Percentiles rank a stretch among this genome's conserved stretches.
These are phyloP conservation scores for Cytospora paraplurivora DNA, from an alignment of 2,329 filamentous ascomycete genomes.

Conservation along the genomic window DNA sequence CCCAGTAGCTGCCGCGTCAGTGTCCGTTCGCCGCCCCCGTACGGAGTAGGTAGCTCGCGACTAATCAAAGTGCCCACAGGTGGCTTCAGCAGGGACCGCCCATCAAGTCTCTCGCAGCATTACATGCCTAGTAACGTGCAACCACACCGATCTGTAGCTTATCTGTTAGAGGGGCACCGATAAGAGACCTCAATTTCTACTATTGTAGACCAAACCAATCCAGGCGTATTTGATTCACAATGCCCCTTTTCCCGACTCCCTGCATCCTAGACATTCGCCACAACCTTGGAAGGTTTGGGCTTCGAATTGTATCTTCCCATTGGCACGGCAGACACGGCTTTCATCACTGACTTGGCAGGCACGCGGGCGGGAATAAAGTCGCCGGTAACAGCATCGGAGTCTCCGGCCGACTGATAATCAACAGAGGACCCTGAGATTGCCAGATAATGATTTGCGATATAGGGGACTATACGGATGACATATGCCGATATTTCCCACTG, in stretches of 20 bases:
- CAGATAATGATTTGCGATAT: not conserved
- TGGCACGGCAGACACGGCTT: not conserved
- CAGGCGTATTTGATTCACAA: conserved; percentile 8
- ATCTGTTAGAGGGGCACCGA: conserved; percentile 13
- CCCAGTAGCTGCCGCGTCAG: conserved; percentile 21
- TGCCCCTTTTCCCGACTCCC: not conserved
- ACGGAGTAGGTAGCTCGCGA: not conserved
- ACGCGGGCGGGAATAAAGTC: not conserved
- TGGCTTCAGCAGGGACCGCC: not conserved
- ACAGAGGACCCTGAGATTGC: conserved; percentile 10
- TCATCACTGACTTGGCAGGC: not conserved
- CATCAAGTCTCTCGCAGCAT: not conserved
- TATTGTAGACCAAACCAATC: not conserved
- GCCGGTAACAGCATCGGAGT: not conserved
- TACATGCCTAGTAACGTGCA: not conserved
- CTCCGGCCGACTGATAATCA: not conserved
- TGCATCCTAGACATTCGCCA: not conserved
- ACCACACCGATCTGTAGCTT: conserved; percentile 1
- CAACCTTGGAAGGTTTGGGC: not conserved
- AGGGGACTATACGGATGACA: not conserved
- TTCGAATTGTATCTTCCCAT: not conserved
- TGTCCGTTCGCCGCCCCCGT: conserved; percentile 8
- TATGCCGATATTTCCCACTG: not conserved
- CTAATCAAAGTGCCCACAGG: not conserved
- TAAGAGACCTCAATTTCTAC: conserved; percentile 4